Base-by-base conservation (phyloP, 2,329 filamentous ascomycete species). In the Fusarium sp. region DNA sequence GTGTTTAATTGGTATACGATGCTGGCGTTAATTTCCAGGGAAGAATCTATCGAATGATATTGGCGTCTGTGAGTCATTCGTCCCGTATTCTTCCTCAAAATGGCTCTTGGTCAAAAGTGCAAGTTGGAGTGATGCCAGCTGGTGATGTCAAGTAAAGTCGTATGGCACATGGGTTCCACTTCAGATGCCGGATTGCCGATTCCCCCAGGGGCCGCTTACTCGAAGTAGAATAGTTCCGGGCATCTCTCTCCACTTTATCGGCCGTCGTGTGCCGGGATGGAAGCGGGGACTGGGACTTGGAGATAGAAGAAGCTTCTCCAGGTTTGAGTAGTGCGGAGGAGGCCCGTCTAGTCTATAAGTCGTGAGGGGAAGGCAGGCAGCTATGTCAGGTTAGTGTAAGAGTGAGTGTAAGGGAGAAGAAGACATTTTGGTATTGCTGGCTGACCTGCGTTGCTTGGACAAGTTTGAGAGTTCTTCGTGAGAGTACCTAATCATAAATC, bases 111-210 rank as follows among this genome's bases (percentile, higher is more conserved):
- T 53, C 18, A 42, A 54, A 69, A 30, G 32, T 39, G 55, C 56
- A 50, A 41, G n/a, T 17, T 48, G 47, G 47, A 66, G 30, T 48
- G 30, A n/a, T 47, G 42, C 18, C n/a, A 32, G 48, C 10, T 53
- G 53, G 65, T 69, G 69, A 76, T 75, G 74, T 65, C 68, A 67
- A 69, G 59, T 10, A 2, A 35, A 35, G 32, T 35, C 32, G 32
- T 35, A 35, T 35, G 32, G 30, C 64, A 51, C 26, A 55, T 15
- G 22, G 24, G 53, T 35, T 47, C 66, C 69, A 65, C 64, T 30
- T 38, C n/a, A 55, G 69, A 73, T 77, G 75, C 75, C 75, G 75
- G 44, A 73, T 77, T 75, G 73, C 75, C 75, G 75, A 75, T 53
- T 30, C 15, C 38, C 44, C 57, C 67, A 68, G 38, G 20, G 11